phyloP scores from a whole-genome alignment of 495 filamentous ascomycete species.

The Cenococcum geophilum region DNA sequence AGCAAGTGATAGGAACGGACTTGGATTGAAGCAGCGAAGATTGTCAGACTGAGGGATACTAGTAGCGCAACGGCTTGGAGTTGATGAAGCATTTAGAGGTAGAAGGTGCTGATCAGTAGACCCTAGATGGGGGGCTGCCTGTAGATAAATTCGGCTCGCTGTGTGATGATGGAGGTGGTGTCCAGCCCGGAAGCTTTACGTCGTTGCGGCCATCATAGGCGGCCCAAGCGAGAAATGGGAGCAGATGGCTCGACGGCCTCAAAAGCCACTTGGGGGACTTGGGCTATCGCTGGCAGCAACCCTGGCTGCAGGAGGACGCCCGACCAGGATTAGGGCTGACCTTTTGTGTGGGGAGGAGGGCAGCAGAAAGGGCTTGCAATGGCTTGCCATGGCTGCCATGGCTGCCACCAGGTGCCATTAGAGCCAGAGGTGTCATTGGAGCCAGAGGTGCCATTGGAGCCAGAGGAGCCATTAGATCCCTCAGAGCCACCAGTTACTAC shows the following conservation, averaged over 20 bases:
- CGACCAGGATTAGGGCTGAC: slow-evolving; percentile 8
- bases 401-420: too few relatives aligned
- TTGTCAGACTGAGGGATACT: slow-evolving; percentile 11
- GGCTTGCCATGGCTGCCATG: too few relatives aligned
- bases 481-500: too few relatives aligned
- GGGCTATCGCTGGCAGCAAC: background rate
- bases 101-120: slow-evolving; percentile 27
- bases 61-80: slow-evolving; percentile 19
- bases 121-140: slow-evolving; percentile 21
- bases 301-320: slow-evolving; percentile 5
- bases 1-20: slow-evolving; percentile 19
- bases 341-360: slow-evolving; percentile 1
- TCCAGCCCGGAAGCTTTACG: slow-evolving; percentile 14
- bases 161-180: slow-evolving; percentile 6
- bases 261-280: background rate
- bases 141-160: slow-evolving; percentile 27
- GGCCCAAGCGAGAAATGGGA: slow-evolving; percentile 15
- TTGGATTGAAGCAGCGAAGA: slow-evolving; percentile 20
- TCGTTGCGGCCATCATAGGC: slow-evolving; percentile 27
- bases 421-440: too few relatives aligned
- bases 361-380: too few relatives aligned
- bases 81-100: slow-evolving; percentile 25
- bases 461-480: too few relatives aligned
- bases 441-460: too few relatives aligned
- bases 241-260: slow-evolving; percentile 9